Conservation (phyloP, 441 rosid genomes). For the Codiaeum variegatum region DNA sequence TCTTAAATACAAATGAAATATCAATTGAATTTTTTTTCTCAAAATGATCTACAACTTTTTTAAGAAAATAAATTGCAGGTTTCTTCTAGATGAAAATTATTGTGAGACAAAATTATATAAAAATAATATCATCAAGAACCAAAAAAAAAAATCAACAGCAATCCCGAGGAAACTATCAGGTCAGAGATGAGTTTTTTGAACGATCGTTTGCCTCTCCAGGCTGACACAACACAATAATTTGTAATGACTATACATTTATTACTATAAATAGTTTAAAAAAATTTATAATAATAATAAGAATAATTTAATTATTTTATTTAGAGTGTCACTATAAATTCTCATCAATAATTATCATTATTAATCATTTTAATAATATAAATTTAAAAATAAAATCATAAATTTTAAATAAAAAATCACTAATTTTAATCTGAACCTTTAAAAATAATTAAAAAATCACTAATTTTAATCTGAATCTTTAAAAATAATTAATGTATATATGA, state of each 20-base stretch:
- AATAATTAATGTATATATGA: no score
- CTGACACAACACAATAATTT: not conserved
- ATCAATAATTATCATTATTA: no score
- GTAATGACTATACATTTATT: conserved; percentile 12
- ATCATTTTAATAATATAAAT: no score
- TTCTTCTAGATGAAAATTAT: not conserved
- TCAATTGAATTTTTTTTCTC: not conserved
- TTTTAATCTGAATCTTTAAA: no score
- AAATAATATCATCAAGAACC: not conserved
- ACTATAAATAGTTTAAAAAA: not conserved
- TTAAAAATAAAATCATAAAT: no score
- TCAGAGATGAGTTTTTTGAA: conserved; percentile 13
- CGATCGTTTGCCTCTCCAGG: conserved; percentile 16
- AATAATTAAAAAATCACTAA: no score
- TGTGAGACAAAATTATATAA: not conserved
- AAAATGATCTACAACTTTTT: not conserved
- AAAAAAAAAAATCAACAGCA: conserved; percentile 12
- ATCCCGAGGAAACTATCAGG: conserved; percentile 16
- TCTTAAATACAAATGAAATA: not conserved
- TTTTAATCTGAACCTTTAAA: no score
- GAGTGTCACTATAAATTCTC: no score
- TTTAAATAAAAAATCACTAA: no score
- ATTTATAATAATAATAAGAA: not conserved
- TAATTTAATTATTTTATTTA: not conserved
- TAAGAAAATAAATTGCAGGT: not conserved